Evolutionary conservation across 176 grass and related monocot genomes (phyloP), one percentile per base, ranked within the genome.

Genomic region (Avena atlantica): DNA sequence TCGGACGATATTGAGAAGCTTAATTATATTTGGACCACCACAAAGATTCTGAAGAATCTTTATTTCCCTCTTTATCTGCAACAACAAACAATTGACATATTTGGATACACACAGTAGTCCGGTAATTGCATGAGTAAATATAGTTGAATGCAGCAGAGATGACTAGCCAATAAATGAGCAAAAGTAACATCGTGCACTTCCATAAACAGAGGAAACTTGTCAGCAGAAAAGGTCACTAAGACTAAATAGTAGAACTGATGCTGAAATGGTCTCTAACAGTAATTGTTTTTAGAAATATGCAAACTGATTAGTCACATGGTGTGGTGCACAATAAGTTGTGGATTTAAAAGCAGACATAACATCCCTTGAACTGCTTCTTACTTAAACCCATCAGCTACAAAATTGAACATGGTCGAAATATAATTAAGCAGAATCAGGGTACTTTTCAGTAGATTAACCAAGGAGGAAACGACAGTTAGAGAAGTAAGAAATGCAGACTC

Each of bases 21-120:
- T 95, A 13, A 95, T 83, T 57, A 95, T 84, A 88, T 95, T 95
- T 75, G 93, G 90, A 74, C 90, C 90, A 2, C 88, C 93, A 85
- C 83, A 92, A 17, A 95, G 93, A 83, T 95, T 95, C 62, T 95
- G 93, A 91, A 95, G 93, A 80, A 95, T 91, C 73, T 92, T 95
- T 74, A 95, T 91, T 84, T 95, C 93, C 78, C 93, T 83, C 69
- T 92, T 95, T 88, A 95, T 95, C 93, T 95, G 88, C 78, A 92
- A 80, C 81, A 74, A 40, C 14, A 50, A 56, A 57, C 5, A 57
- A 57, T 8, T 57, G 55, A 56, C 70, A 68, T 78, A 56, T 78
- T 63, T 55, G 56, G 59, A 42, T 58, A 74, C 74, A 68, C 31
- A 86, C 40, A 59, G 21, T 50, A 57, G 13, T 73, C 4, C 4